Base-by-base conservation (phyloP, 2,329 filamentous ascomycete genomes). In the Fusarium veterinarium region DNA sequence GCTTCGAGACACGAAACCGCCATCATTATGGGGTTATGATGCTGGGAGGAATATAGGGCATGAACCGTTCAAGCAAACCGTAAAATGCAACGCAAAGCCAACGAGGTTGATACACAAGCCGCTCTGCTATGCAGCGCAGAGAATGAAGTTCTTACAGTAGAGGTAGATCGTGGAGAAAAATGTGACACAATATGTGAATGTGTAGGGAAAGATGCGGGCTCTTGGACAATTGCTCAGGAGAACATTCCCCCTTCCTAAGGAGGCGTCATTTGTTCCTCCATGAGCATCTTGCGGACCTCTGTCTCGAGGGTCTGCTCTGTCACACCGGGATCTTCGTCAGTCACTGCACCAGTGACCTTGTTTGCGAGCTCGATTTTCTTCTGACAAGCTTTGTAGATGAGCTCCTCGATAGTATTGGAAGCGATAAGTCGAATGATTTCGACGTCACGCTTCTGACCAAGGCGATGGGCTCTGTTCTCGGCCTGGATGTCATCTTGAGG, bases 401-500 rank as follows among this genome's bases (percentile, higher is more conserved):
- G 91, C 82, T 98, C 95, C 81, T 99, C 96, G 33, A 99, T 93
- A 0, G 95, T 97, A 63, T 88, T 89, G 63, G 87, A 88, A 0
- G 93, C 93, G 60, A 99, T 92, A 2, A 99, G 87, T 35, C 95
- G 88, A 44, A 97, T 91, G 44, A 99, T 93, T 80, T 99, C 95
- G 3, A 99, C 96, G 40, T 95, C 92, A 20, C 93, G 87, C 35
- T 90, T 95, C 84, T 99, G 96, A 0, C 96, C 96, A 13, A 99
- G 93, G 19, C 96, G 92, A 83, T 99, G 96, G 0, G 96, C 96
- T 23, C 96, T 91, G 81, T 99, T 98, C 85, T 98, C 96, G 0
- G 96, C 96, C 81, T 99, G 96, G n/a, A 97, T 91, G 79, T 99
- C 96, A 75, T 98, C 95, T 80, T 99, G 96, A 0, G 96, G 96